A percentile compares a stretch with the other conserved stretches of the same genome.
Conservation (phyloP, 768 basidiomycete genomes). For the Tulasnella calospora region DNA sequence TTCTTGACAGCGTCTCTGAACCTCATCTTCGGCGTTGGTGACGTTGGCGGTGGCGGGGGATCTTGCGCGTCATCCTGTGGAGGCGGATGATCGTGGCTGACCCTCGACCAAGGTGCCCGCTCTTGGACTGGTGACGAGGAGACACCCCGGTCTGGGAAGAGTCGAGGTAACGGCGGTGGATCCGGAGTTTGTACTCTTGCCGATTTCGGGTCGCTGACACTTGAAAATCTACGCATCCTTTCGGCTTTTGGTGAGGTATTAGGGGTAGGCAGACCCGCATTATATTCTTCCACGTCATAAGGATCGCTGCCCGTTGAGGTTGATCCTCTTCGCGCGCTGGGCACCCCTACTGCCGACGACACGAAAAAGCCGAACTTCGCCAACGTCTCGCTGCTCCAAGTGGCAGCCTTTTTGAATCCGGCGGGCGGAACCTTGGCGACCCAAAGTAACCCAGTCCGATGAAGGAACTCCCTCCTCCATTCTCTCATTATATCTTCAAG, state of each 20-base stretch:
- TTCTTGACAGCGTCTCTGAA: neutral
- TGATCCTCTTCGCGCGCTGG: neutral
- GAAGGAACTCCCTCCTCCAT: neutral
- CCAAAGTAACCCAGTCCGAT: slow-evolving; percentile 5
- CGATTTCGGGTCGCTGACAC: neutral
- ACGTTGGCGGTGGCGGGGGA: neutral
- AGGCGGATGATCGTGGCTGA: neutral
- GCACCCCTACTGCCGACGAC: neutral
- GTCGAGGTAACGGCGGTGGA: neutral
- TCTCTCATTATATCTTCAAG: neutral
- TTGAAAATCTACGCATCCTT: neutral
- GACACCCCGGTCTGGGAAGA: neutral
- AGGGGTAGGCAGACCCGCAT: neutral
- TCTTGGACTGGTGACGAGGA: neutral
- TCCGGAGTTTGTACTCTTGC: neutral
- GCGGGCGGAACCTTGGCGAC: neutral
- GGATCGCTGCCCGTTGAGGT: neutral
- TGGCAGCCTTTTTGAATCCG: neutral
- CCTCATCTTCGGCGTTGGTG: neutral
- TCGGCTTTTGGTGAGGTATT: neutral
- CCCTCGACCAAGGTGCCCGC: neutral
- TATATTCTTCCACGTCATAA: neutral
- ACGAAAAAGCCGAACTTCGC: neutral
- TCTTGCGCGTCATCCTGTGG: neutral
- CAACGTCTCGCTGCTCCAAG: neutral